phyloP scores from a whole-genome alignment of 306 rosid genomes.

The Acacia confusa region DNA sequence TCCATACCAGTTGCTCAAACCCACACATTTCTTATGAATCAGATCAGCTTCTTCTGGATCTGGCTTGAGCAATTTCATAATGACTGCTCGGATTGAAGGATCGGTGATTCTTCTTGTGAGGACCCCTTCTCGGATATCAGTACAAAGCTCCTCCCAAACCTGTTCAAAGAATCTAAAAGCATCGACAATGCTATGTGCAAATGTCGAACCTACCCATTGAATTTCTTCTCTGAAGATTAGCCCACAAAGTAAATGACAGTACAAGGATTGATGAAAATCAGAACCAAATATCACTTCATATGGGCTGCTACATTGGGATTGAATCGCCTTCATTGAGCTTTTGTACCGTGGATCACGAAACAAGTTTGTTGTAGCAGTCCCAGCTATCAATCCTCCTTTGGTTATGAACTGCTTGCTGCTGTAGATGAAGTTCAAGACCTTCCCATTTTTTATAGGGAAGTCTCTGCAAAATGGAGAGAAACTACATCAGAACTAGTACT shows the following conservation, averaged over 20 bases:
- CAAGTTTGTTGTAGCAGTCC: conserved; percentile 88
- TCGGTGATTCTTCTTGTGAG: conserved; percentile 55
- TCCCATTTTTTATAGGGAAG: conserved; percentile 75
- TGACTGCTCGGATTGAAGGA: conserved; percentile 56
- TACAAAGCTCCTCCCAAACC: conserved; percentile 83
- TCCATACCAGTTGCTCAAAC: conserved; percentile 87
- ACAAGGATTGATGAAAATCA: conserved; percentile 79
- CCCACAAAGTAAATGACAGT: conserved; percentile 89
- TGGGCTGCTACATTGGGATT: conserved; percentile 79
- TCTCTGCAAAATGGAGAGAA: conserved; percentile 49
- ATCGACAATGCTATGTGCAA: conserved; percentile 85
- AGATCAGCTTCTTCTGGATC: conserved; percentile 69
- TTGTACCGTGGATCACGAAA: conserved; percentile 51
- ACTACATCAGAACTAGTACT: not conserved
- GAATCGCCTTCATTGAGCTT: conserved; percentile 57
- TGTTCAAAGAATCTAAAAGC: conserved; percentile 78
- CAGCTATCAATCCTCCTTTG: conserved; percentile 75
- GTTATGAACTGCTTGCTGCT: conserved; percentile 84
- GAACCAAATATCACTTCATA: conserved; percentile 92
- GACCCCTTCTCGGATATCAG: conserved; percentile 65
- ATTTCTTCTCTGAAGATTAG: conserved; percentile 66
- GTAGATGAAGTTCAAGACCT: conserved; percentile 74
- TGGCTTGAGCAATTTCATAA: conserved; percentile 70
- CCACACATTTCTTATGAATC: conserved; percentile 50
- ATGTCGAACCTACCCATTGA: conserved; percentile 64